phyloP scores from a whole-genome alignment of 139 green algal species.

The Asterochloris erici region DNA sequence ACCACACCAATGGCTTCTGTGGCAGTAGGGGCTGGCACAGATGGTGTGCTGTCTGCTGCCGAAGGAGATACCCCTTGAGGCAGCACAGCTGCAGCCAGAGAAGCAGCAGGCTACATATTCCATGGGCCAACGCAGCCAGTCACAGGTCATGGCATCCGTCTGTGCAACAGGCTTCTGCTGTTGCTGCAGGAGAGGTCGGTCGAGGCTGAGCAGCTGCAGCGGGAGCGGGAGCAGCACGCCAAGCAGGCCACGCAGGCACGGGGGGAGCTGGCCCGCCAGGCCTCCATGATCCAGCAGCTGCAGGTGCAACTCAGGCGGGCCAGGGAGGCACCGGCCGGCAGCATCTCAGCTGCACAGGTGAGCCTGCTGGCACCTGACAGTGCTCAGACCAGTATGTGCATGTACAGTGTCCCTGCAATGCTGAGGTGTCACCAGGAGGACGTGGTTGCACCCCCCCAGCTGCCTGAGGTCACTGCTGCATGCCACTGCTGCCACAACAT shows the following conservation, averaged over 20 bases:
- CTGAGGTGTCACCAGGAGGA: not conserved
- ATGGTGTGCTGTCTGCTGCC: not conserved
- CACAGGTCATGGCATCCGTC: not conserved
- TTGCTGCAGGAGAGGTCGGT: conserved; percentile 44
- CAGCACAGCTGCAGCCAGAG: not conserved
- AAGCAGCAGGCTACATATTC: not conserved
- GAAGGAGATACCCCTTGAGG: not conserved
- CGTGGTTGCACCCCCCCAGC: not conserved
- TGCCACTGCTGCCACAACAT: not conserved
- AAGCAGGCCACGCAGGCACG: conserved; percentile 27
- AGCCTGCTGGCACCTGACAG: not conserved
- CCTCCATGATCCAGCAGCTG: conserved; percentile 32
- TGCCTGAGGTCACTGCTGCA: not conserved
- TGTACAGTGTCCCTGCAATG: not conserved
- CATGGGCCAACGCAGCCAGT: not conserved
- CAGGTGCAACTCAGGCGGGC: conserved; percentile 15
- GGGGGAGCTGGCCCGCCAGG: conserved; percentile 40
- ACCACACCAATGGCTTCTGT: not conserved
- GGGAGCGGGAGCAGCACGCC: conserved; percentile 37
- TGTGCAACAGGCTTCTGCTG: too few species aligned
- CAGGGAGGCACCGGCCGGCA: conserved; percentile 26
- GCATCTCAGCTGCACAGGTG: not conserved
- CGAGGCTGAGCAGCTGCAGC: conserved; percentile 35
- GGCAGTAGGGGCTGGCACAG: not conserved
- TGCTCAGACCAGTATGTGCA: not conserved